Base-by-base conservation (phyloP, 2,329 filamentous ascomycete genomes). In the Fusarium nelsonii region DNA sequence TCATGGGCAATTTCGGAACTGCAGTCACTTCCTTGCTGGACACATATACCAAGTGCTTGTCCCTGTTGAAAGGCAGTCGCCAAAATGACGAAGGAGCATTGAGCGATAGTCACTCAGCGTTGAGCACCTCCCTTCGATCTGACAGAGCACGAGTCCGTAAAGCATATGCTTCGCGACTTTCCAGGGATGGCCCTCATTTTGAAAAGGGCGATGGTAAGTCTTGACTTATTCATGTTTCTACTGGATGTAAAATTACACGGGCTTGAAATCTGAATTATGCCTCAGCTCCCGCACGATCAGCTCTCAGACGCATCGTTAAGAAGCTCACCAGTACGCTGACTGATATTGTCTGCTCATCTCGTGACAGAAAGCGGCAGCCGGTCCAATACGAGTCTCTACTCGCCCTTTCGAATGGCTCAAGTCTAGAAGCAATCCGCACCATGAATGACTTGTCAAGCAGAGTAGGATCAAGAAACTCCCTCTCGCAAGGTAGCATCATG, bases 191-290 rank as follows among this genome's bases (percentile, higher is more conserved):
- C 10, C 75, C 73, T 37, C 76, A 75, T 2, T 79, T 87, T 33
- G 79, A 81, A 32, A 79, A 78, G 58, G 85, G 85, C 18, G 85
- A 87, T 73, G 79, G 84, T 85, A 73, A 78, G 82, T 73, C 66
- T 44, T 70, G 41, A 18, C 49, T 34, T 44, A 8, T 44, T 26
- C 46, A 23, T 16, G 6, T 20, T 33, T 34, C 28, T 36, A 58
- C 40, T 12, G 11, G 39, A 16, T 63, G 50, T 51, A 30, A 58
- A 60, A 52, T 45, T 43, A 46, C 33, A 44, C 64, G 49, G 55
- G 58, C 36, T 40, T 41, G 63, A 34, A 37, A 58, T 63, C 58
- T 54, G 60, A 73, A 62, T 49, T 28, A 34, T 58, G 33, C 34
- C 30, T 49, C 58, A 84, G 83, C 74, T 52, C 72, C 73, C 26